Evolutionary conservation across 2,329 filamentous ascomycete species (phyloP), one percentile per base, ranked within the genome.

Genomic region (Pyrenophora tritici-repentis): DNA sequence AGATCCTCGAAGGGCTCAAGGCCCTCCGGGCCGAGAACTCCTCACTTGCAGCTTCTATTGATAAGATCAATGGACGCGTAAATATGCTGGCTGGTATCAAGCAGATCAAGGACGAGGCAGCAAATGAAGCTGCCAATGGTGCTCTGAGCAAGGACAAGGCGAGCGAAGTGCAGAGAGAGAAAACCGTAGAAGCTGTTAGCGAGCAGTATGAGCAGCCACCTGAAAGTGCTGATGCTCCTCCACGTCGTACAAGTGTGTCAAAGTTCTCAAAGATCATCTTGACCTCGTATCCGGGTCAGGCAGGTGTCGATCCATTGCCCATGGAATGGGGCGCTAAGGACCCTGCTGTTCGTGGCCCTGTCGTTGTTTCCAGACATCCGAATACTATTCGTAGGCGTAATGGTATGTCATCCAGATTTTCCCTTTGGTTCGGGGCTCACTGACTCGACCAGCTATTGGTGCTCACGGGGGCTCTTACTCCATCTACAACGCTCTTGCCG

Each of bases 401-500:
- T 75, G 89, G 88, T 89, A 77, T 45, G 68, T 67, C 10, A 40
- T 3, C 29, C 13, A n/a, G 12, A 45, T 14, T 41, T 6, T 29
- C 1, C 2, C 3, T 37, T 33, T 24, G 26, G 48, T 37, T 47
- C 6, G 4, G 2, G 2, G n/a, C 9, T 43, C 6, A 6, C 60
- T 68, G 18, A 72, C 39, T n/a, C n/a, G 5, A 17, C 14, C 42
- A 79, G 83, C 84, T 38, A 84, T 87, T 68, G 85, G 84, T 65
- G 87, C 85, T 51, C 87, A 89, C 62, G 93, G 94, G 58, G 93
- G 94, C 50, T 97, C 91, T 4, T 97, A 99, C 73, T 91, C 90
- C 55, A 93, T 97, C 59, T 97, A 97, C 78, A 91, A 96, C 70
- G 93, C 93, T 17, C 82, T 97, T 22, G 93, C 93, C 10, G 86